A percentile compares a stretch with the other conserved stretches of the same genome.
phyloP scores from a whole-genome alignment of 2,329 filamentous ascomycete species.

The Hawksworthiomyces lignivorus region DNA sequence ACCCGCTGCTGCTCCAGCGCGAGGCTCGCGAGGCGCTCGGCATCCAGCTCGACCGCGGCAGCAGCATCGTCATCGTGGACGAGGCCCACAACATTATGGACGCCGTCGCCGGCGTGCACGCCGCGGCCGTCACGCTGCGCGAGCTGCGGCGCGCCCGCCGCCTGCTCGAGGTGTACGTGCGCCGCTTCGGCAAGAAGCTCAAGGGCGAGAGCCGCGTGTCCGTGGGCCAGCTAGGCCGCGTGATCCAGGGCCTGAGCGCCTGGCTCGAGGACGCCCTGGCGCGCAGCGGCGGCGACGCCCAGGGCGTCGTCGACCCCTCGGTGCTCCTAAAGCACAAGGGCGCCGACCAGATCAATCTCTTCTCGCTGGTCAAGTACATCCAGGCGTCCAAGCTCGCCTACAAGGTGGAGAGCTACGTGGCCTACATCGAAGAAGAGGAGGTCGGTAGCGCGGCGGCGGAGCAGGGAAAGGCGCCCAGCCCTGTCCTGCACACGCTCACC shows the following conservation, averaged over 20 bases:
- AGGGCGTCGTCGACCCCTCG: slow-evolving; percentile 63
- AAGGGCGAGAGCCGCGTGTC: slow-evolving; percentile 90
- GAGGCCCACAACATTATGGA: slow-evolving; percentile 98
- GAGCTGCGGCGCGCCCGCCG: slow-evolving; percentile 66
- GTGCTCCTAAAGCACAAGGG: slow-evolving; percentile 74
- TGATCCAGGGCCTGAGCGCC: slow-evolving; percentile 69
- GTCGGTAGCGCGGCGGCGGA: slow-evolving; percentile 20
- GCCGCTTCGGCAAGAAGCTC: slow-evolving; percentile 78
- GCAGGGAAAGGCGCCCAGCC: slow-evolving; percentile 33
- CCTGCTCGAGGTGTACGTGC: slow-evolving; percentile 75
- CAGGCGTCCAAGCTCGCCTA: slow-evolving; percentile 87
- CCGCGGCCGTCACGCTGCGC: slow-evolving; percentile 62
- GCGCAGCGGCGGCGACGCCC: slow-evolving; percentile 22
- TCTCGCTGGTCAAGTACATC: slow-evolving; percentile 79
- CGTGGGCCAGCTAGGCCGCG: slow-evolving; percentile 75
- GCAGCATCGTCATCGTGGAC: slow-evolving; percentile 89
- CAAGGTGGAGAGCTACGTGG: slow-evolving; percentile 85
- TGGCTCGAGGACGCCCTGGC: slow-evolving; percentile 54
- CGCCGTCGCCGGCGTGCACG: slow-evolving; percentile 80
- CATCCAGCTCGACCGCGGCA: slow-evolving; percentile 62
- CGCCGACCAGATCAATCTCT: slow-evolving; percentile 91
- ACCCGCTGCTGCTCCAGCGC: slow-evolving; percentile 81
- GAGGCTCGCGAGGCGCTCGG: slow-evolving; percentile 80
- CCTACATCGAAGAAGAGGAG: slow-evolving; percentile 48
- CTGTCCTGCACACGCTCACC: slow-evolving; percentile 47